These are phyloP conservation scores for Aspergillus carbonarius DNA, from an alignment of 2,329 filamentous ascomycete genomes.

Conservation along the genomic window DNA sequence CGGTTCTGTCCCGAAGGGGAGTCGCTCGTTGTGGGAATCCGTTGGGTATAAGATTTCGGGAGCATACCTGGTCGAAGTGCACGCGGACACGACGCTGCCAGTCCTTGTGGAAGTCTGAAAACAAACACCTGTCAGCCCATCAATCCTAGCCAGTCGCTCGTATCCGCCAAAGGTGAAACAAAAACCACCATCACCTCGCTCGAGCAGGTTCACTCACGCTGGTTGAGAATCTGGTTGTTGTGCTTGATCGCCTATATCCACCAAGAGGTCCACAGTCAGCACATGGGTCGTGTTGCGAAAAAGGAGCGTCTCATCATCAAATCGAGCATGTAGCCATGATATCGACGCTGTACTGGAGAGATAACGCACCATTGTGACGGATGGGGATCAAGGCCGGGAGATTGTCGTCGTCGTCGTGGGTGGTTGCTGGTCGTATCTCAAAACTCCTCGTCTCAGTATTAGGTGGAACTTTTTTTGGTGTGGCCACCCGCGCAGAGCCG, in stretches of 20 bases:
- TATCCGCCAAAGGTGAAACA: neutral
- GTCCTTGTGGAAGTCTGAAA: constrained; percentile 96
- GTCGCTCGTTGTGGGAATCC: constrained; percentile 20
- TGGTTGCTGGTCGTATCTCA: constrained; percentile 49
- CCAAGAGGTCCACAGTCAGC: constrained; percentile 28
- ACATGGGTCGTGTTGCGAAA: constrained; percentile 5
- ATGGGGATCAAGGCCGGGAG: constrained; percentile 52
- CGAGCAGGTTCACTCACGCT: constrained; percentile 64
- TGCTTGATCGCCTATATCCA: constrained; percentile 87
- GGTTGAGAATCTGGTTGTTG: constrained; percentile 98
- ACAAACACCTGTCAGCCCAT: constrained; percentile 28
- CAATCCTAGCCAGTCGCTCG: constrained; percentile 19
- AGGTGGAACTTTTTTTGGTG: constrained; percentile 45
- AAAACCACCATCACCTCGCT: neutral
- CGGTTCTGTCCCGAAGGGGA: constrained; percentile 4
- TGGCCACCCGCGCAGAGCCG: constrained; percentile 38
- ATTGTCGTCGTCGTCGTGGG: constrained; percentile 42
- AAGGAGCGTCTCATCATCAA: constrained; percentile 12
- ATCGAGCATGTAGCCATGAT: constrained; percentile 11
- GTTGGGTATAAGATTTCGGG: constrained; percentile 28
- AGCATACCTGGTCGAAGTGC: constrained; percentile 98
- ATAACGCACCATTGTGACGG: constrained; percentile 52
- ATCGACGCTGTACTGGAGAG: constrained; percentile 18
- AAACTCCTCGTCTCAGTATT: constrained; percentile 39
- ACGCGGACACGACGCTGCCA: constrained; percentile 98